A percentile compares a stretch with the other conserved stretches of the same genome.
Conservation (phyloP, 306 rosid genomes). For the Senna siamea region DNA sequence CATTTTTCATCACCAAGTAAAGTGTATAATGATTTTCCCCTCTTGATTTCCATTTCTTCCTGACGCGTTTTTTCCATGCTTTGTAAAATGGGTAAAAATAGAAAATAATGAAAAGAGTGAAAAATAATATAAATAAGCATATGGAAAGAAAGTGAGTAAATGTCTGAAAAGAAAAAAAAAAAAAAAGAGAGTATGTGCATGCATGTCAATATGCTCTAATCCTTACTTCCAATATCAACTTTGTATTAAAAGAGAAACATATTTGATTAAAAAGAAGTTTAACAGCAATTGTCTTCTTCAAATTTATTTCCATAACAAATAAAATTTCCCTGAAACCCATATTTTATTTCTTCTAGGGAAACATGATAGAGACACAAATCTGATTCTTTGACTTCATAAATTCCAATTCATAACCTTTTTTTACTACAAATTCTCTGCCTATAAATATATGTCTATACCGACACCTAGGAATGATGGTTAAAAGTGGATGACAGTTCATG, state of each 20-base stretch:
- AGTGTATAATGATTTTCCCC: not conserved
- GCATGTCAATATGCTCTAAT: too few relatives aligned
- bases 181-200: too few relatives aligned
- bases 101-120: too few relatives aligned
- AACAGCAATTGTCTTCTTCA: too few relatives aligned
- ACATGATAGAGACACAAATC: not conserved
- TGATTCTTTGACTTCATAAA: not conserved
- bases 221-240: too few relatives aligned
- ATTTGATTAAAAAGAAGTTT: not conserved
- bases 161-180: too few relatives aligned
- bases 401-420: not conserved
- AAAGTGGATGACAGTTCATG: not conserved
- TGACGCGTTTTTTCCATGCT: not conserved
- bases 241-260: too few relatives aligned
- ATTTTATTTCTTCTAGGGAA: not conserved
- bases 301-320: too few relatives aligned
- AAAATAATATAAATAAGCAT: too few relatives aligned
- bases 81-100: not conserved
- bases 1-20: not conserved
- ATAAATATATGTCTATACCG: not conserved
- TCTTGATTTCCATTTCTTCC: not conserved
- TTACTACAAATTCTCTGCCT: not conserved
- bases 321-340: not conserved
- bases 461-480: slow-evolving; percentile 6
- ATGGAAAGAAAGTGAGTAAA: too few relatives aligned